A percentile compares a stretch with the other conserved stretches of the same genome.
These are phyloP conservation scores for Calocybe gangraenosa DNA, from an alignment of 768 basidiomycete species.

Conservation along the genomic window DNA sequence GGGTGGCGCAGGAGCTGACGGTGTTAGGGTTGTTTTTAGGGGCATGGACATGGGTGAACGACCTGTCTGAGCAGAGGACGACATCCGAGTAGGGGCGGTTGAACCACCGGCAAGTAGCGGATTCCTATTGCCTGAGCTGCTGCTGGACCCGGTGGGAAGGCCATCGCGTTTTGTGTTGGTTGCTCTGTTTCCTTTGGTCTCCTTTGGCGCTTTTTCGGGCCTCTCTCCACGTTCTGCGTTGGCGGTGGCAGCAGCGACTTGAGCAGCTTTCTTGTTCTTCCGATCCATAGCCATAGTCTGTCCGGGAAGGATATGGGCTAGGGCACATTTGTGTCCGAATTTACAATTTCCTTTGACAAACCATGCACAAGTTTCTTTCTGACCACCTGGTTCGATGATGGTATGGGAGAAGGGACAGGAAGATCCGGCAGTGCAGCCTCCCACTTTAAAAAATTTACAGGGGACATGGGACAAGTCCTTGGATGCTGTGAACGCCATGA, in stretches of 20 bases:
- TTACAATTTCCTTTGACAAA: slow-evolving; percentile 89
- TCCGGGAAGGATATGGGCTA: slow-evolving; percentile 91
- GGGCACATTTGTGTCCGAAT: slow-evolving; percentile 77
- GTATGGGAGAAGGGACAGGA: slow-evolving; percentile 95
- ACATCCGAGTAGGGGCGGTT: slow-evolving; percentile 61
- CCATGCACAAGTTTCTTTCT: slow-evolving; percentile 84
- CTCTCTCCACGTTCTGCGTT: slow-evolving; percentile 24
- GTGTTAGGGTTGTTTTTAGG: slow-evolving; percentile 68
- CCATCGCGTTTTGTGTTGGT: slow-evolving; percentile 33
- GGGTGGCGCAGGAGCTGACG: slow-evolving; percentile 76
- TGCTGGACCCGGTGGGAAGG: slow-evolving; percentile 15
- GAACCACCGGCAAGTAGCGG: slow-evolving; percentile 50
- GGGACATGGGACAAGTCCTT: slow-evolving; percentile 95
- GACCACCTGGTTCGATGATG: slow-evolving; percentile 65
- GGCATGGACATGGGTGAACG: slow-evolving; percentile 64
- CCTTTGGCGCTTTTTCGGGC: slow-evolving; percentile 16
- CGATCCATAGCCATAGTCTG: slow-evolving; percentile 94
- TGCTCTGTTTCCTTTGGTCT: slow-evolving; percentile 28
- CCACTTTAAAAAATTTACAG: slow-evolving; percentile 95
- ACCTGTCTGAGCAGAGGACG: slow-evolving; percentile 30
- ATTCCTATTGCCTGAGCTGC: slow-evolving; percentile 28
- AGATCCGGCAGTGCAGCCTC: slow-evolving; percentile 89
- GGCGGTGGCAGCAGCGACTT: slow-evolving; percentile 51
- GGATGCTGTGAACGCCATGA: slow-evolving; percentile 33
- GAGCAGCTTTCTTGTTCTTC: slow-evolving; percentile 95